These are phyloP conservation scores for Pestalotiopsis sp. DNA, from an alignment of 2,329 filamentous ascomycete genomes.

Conservation along the genomic window DNA sequence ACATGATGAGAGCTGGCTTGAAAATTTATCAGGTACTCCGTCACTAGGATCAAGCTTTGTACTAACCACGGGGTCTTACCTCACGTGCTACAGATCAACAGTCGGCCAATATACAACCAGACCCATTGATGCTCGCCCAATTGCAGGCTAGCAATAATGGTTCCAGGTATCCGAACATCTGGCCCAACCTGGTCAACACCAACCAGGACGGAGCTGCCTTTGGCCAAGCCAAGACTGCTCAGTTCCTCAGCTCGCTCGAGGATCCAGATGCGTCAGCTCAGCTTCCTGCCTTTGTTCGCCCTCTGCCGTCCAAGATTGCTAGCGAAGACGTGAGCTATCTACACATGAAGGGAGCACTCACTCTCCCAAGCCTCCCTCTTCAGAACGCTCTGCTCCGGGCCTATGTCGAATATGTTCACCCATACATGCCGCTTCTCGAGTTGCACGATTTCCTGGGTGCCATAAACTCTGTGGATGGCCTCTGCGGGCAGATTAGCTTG, in stretches of 20 bases:
- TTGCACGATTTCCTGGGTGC: constrained; percentile 60
- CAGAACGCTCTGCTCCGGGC: constrained; percentile 81
- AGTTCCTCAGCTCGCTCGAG: constrained; percentile 50
- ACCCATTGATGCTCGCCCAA: constrained; percentile 33
- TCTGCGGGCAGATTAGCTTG: constrained; percentile 74
- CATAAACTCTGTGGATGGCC: constrained; percentile 69
- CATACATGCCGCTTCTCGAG: constrained; percentile 90
- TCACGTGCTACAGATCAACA: constrained; percentile 34
- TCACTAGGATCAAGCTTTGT: neutral
- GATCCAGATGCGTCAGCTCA: constrained; percentile 50
- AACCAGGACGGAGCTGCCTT: constrained; percentile 31
- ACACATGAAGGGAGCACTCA: constrained; percentile 80
- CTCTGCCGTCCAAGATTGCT: constrained; percentile 75
- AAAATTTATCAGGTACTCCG: constrained; percentile 9
- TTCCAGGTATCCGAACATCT: constrained; percentile 33
- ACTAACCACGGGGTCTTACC: constrained; percentile 23
- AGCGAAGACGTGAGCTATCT: constrained; percentile 84
- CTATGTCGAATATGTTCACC: constrained; percentile 89
- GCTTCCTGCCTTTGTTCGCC: constrained; percentile 73
- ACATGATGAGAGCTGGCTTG: constrained; percentile 15
- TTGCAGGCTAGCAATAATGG: constrained; percentile 29
- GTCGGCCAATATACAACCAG: constrained; percentile 26
- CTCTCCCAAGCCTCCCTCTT: constrained; percentile 69
- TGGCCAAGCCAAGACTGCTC: constrained; percentile 40
- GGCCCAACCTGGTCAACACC: constrained; percentile 29